Evolutionary conservation across 176 grass and related monocot genomes (phyloP), one percentile per base, ranked within the genome.

Genomic region (Secale cereale): DNA sequence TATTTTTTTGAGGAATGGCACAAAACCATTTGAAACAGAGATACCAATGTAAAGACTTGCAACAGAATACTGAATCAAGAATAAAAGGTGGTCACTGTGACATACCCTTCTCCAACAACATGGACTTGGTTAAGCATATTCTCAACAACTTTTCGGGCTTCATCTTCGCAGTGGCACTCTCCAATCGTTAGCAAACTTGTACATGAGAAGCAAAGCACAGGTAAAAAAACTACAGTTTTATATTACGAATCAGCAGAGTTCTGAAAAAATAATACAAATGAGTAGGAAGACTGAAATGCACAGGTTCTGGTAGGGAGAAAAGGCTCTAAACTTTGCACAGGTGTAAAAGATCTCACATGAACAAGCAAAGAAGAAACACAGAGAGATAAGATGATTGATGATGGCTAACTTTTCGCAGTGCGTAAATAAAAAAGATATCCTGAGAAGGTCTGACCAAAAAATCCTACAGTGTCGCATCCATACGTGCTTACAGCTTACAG

Each of bases 91-190:
- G 19, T 70, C 45, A 82, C 43, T 68, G 65, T 25, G 57, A 3
- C 71, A 48, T 94, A 98, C 96, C 96, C 96, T 98, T 98, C 93
- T 83, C 96, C 96, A 70, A 94, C 87, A 59, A 98, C 70, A 85
- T 98, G 93, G 78, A 92, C 85, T 56, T 92, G 93, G 92, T 94
- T 87, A 76, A 98, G 85, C 91, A 95, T 92, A 70, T 89, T 90
- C 41, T 89, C 86, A 6, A 95, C 86, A 74, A 91, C 70, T 86
- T 77, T 85, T 85, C 64, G 73, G 5, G 78, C 91, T 86, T 89
- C 80, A 81, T 95, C 93, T 92, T 98, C 91, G 79, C 82, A 91
- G 89, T 93, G 91, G 83, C 83, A 94, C 60, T 94, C 96, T 77
- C 92, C 96, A 67, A 98, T 74, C 3, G 85, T 85, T 59, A 98